Base-by-base conservation (phyloP, 2,329 filamentous ascomycete species). In the Paramyrothecium roridum region DNA sequence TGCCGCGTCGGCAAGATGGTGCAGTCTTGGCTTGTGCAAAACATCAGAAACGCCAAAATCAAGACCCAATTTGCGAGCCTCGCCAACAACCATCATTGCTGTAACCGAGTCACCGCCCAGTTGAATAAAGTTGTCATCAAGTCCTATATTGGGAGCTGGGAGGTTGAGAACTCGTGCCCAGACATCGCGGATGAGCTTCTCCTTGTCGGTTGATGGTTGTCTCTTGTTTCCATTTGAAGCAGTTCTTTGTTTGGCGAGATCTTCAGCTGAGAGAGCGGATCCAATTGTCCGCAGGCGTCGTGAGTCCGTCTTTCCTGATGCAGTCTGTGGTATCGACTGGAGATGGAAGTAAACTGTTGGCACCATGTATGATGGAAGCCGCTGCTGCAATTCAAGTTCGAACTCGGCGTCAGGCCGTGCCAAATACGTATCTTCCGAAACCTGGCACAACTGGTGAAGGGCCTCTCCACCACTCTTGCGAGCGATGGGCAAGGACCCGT, bases 251-350 rank as follows among this genome's bases (percentile, higher is more conserved):
- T 64, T 61, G 19, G 72, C 69, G 12, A 75, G 65, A 8, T 73
- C 68, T 50, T 70, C 68, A 10, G 71, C 61, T 16, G 65, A 70
- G 58, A 76, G 61, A 3, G 67, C 63, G 3, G 65, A 63, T 1
- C 73, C 73, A 17, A 76, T 53, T 54, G 73, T 70, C n/a, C 70
- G 68, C 20, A 76, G 65, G 4, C 66, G 68, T 64, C 74, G 75
- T 49, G 74, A 72, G 54, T 77, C 73, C 1, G 68, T 74, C 66
- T 77, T 77, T 3, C 73, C 73, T 10, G 72, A 74, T 7, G 47
- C 23, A 3, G 20, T 54, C 7, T 16, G 40, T 20, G 52, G 52
- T 23, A 54, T 37, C 3, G 11, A 21, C 8, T 3, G n/a, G 12
- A 30, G 13, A 17, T 30, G 33, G 17, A 50, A 54, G 21, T 34